Evolutionary conservation across 2,329 filamentous ascomycete genomes (phyloP), one percentile per base, ranked within the genome.

Genomic region (Corinectria fuckeliana): DNA sequence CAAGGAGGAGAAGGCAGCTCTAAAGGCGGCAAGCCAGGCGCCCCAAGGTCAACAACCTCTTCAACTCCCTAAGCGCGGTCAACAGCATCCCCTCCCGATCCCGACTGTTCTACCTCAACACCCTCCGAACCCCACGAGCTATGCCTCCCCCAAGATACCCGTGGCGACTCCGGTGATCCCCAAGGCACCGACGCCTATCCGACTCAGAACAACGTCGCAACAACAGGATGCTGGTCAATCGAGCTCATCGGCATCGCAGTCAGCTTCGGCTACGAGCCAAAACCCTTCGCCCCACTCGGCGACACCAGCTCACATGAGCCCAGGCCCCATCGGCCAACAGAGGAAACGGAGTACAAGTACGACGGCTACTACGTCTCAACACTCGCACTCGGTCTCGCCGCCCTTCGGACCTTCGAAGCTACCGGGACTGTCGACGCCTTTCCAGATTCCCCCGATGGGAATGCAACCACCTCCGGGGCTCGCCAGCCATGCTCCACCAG

Each of bases 91-190:
- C 7, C 68, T 75, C 25, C 72, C 78, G 6, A 74, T 85, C 36
- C 82, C 85, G 3, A 70, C 75, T 5, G 81, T 79, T 42, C 72
- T 86, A 65, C 88, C 87, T 64, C 82, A 88, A 52, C 88, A 89
- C 64, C 82, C 85, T 44, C 75, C 84, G 47, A 82, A 82, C 59
- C 78, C 82, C 53, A 80, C 85, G 28, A 82, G 79, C 59, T 83
- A 89, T 64, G 86, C 88, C 47, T 97, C 94, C 14, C 94, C 94
- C 7, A 91, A 92, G 72, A 85, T 94, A 50, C 80, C 89, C 25
- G 82, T 92, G 61, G 90, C 91, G 9, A 95, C 91, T 30, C 94
- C 95, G 7, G 89, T 88, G 23, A 78, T 96, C 45, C 88, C 93
- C 11, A 97, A 97, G 74, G 88, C 89, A 18, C 88, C 92, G 5